phyloP scores from a whole-genome alignment of 306 rosid genomes.

The Quillaja saponaria region DNA sequence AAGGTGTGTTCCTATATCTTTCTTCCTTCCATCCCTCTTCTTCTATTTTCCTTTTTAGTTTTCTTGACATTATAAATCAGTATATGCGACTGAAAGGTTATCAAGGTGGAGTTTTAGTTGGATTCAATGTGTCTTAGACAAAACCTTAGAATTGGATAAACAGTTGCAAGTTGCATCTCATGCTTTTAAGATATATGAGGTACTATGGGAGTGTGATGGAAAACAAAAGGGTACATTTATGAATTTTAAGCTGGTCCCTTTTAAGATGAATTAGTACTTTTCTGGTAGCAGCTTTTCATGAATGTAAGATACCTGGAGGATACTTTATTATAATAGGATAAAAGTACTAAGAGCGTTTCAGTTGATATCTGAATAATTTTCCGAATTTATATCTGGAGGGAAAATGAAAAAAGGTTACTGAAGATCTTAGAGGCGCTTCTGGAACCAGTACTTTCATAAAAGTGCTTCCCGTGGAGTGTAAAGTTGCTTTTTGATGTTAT shows the following conservation, averaged over 20 bases:
- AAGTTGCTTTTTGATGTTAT: too few species aligned
- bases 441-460: too few species aligned
- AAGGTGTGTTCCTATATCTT: conserved; percentile 50
- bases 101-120: conserved; percentile 22
- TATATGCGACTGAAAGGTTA: conserved; percentile 1
- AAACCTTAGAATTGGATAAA: neutral
- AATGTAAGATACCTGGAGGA: too few species aligned
- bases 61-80: conserved; percentile 25
- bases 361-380: too few species aligned
- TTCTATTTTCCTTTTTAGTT: conserved; percentile 14
- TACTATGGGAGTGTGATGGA: conserved; percentile 11
- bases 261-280: neutral
- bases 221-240: conserved; percentile 11
- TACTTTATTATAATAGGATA: too few species aligned
- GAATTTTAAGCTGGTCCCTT: neutral
- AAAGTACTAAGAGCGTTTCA: too few species aligned
- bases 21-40: conserved; percentile 8
- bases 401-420: too few species aligned
- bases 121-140: too few species aligned
- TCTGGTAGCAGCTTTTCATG: too few species aligned
- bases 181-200: conserved; percentile 6
- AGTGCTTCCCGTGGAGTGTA: too few species aligned
- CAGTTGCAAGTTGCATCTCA: conserved; percentile 20
- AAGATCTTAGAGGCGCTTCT: too few species aligned
- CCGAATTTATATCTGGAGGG: too few species aligned